Conservation (phyloP, 768 basidiomycete species). For the Tubosaeta brunneosetosa region DNA sequence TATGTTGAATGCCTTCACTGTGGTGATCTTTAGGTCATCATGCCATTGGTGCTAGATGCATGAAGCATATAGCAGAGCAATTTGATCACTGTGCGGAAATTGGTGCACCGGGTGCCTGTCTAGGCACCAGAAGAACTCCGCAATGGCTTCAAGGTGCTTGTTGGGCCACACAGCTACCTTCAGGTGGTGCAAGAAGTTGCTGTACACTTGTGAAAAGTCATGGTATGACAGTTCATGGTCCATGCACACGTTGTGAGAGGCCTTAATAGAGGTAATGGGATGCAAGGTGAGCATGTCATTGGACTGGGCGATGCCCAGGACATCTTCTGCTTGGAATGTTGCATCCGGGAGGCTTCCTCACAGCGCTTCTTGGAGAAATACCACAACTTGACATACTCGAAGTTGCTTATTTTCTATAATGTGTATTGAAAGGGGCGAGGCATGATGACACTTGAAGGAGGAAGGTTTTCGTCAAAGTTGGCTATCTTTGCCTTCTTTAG, state of each 20-base stretch:
- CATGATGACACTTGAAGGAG: neutral
- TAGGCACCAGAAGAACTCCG: neutral
- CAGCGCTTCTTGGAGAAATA: conserved; percentile 11
- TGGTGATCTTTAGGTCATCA: conserved; percentile 4
- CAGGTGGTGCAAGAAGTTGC: neutral
- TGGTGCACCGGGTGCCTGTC: neutral
- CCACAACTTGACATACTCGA: conserved; percentile 9
- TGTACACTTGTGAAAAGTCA: conserved; percentile 5
- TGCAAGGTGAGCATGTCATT: conserved; percentile 9
- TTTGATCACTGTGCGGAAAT: neutral
- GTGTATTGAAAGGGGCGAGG: conserved; percentile 3
- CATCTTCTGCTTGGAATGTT: neutral
- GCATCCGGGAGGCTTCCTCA: neutral
- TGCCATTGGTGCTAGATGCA: conserved; percentile 2
- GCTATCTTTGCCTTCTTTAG: too few species aligned
- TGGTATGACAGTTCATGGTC: conserved; percentile 14
- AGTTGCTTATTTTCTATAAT: conserved; percentile 1
- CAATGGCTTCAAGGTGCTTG: neutral
- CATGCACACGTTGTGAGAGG: conserved; percentile 14
- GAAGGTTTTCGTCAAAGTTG: too few species aligned
- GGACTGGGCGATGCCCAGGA: conserved; percentile 11
- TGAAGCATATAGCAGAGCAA: neutral
- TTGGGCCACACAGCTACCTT: neutral
- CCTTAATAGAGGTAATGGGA: conserved; percentile 12
- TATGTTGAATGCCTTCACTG: too few species aligned